Base-by-base conservation (phyloP, 768 basidiomycete genomes). In the Termitomyces sp. region DNA sequence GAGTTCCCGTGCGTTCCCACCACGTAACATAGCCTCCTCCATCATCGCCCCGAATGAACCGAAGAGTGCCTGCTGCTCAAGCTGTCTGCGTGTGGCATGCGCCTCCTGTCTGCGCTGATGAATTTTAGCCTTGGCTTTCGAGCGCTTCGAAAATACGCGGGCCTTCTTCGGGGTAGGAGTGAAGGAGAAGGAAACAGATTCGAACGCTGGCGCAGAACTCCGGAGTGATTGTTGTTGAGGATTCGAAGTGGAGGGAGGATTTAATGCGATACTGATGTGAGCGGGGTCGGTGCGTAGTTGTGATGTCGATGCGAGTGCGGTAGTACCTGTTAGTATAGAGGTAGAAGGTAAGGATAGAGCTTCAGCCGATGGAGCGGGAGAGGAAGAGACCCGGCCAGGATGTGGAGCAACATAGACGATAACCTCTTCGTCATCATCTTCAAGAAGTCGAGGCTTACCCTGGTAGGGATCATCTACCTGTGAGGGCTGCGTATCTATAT, bases 341-440 rank as follows among this genome's bases (percentile, higher is more conserved):
- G 55, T 59, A 27, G 55, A 29, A 46, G 67, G 44, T 16, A 65
- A 32, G 36, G 61, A 39, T 8, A 56, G 42, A 12, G 53, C 34
- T 47, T 56, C 43, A 36, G 55, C 20, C 16, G 16, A 14, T 43
- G 41, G 54, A 59, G 49, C 31, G 2, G 64, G 46, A 18, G 57
- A 59, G 5, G 44, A 55, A 27, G 60, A 57, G 29, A 64, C 47
- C 1, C 67, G 63, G 1, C 86, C 81, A 5, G 88, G 89, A 64
- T 88, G 81, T 0, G 90, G 89, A 0, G 88, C 88, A 26, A 84
- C 85, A 64, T 91, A 91, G 10, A 92, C 88, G 55, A 92, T 90
- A 4, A 81, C 66, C 56, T 92, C 90, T 20, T 88, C 86, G 31
- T 84, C 84, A 29, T 75, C 76, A 13, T 71, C 70, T 9, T 62